A percentile compares a stretch with the other conserved stretches of the same genome.
These are phyloP conservation scores for Nigrospora osmanthi DNA, from an alignment of 2,329 filamentous ascomycete species.

Conservation along the genomic window DNA sequence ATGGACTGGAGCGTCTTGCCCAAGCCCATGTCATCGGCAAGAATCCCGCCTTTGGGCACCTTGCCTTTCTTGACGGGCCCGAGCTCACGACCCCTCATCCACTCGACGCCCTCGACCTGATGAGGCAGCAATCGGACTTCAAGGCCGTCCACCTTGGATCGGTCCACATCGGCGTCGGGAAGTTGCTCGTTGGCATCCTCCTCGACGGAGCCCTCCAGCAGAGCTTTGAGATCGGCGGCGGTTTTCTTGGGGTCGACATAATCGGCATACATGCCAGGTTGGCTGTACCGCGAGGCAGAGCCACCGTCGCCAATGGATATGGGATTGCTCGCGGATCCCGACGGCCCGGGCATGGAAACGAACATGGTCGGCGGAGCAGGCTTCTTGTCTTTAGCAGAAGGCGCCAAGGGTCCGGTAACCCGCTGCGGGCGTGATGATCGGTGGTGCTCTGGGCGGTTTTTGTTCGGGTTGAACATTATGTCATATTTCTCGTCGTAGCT, in stretches of 20 bases:
- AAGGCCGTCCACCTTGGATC: constrained; percentile 69
- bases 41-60: constrained; percentile 84
- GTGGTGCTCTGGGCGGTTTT: constrained; percentile 50
- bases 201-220: constrained; percentile 76
- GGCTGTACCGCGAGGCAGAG: constrained; percentile 22
- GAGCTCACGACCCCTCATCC: constrained; percentile 91
- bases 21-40: constrained; percentile 95
- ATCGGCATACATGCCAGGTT: constrained; percentile 38
- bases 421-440: constrained; percentile 29
- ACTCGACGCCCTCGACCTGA: constrained; percentile 86
- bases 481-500: constrained; percentile 44
- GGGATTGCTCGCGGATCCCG: constrained; percentile 18
- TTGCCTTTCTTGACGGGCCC: constrained; percentile 74
- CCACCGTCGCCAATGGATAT: constrained; percentile 15
- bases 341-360: constrained; percentile 29
- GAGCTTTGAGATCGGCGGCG: constrained; percentile 67
- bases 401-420: constrained; percentile 37
- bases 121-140: constrained; percentile 86
- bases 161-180: constrained; percentile 35
- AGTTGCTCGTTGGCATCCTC: constrained; percentile 49
- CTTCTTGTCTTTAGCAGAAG: constrained; percentile 38
- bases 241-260: constrained; percentile 68
- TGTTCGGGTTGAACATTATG: constrained; percentile 44
- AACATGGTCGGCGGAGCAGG: constrained; percentile 39
- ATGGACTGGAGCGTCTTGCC: constrained; percentile 96